Evolutionary conservation across 495 filamentous ascomycete genomes (phyloP).

Genomic region (Parachaetomium inaequale): DNA sequence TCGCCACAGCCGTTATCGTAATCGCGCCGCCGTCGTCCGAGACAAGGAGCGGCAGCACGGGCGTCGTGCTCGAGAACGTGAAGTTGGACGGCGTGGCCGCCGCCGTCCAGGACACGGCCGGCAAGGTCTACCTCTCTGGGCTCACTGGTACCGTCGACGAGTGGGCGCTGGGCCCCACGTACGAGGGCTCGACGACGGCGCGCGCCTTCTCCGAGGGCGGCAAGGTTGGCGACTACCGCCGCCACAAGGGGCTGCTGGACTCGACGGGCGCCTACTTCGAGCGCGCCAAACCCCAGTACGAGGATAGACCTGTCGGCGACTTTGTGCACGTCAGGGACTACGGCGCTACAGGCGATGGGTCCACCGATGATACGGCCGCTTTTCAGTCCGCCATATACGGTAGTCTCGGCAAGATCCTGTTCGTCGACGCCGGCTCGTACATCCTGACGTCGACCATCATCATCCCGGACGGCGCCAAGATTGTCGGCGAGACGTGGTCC

Average conservation of each 20-base stretch:
- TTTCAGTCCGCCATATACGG: constrained; percentile 58
- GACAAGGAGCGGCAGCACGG: constrained; percentile 54
- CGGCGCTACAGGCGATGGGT: constrained; percentile 72
- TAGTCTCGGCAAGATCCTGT: constrained; percentile 34
- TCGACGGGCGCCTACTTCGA: constrained; percentile 53
- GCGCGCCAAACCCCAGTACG: constrained; percentile 62
- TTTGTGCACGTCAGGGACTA: constrained; percentile 15
- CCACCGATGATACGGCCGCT: constrained; percentile 60
- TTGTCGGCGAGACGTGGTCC: constrained; percentile 50
- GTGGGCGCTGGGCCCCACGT: constrained; percentile 7
- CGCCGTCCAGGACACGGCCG: constrained; percentile 51
- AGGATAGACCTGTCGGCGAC: constrained; percentile 32
- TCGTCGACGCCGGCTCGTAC: constrained; percentile 33
- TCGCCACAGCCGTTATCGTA: constrained; percentile 54
- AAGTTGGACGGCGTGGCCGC: constrained; percentile 45
- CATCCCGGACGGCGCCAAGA: constrained; percentile 46
- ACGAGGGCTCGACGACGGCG: constrained; percentile 51
- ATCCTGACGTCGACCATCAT: constrained; percentile 37
- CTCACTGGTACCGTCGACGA: constrained; percentile 11
- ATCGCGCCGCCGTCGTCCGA: constrained; percentile 54
- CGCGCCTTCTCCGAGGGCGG: constrained; percentile 55
- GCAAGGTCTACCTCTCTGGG: constrained; percentile 39
- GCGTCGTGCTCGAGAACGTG: constrained; percentile 74
- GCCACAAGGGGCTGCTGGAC: constrained; percentile 21
- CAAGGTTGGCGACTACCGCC: constrained; percentile 47